Base-by-base conservation (phyloP, 352 stramenopile genomes). In the Phytophthora aleatoria region DNA sequence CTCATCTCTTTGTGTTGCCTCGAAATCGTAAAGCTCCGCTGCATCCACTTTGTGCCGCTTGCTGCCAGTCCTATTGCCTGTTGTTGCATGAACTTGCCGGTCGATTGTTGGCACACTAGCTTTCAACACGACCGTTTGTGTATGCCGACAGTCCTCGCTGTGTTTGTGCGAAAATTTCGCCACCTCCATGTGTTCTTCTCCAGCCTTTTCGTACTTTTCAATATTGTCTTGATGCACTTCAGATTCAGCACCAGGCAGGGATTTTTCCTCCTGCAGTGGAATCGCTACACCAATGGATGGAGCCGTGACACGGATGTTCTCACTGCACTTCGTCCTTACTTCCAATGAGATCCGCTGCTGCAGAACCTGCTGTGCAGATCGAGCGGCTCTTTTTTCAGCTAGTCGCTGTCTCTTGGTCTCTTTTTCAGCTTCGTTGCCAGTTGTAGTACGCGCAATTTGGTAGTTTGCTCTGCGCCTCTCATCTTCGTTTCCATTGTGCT, bases 401-500 rank as follows among this genome's bases (percentile, higher is more conserved):
- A 47, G 26, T 38, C 13, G 35, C 12, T 45, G 31, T 77, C 10
- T 57, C 33, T 39, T 57, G 43, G 45, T 27, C 5, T 38, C 43
- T 38, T 73, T 71, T 15, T 11, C 27, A 6, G 35, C 26, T 44
- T 57, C 41, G 12, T 64, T 26, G 3, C 44, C 50, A 8, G 83
- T 51, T 7, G 78, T 69, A 1, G 78, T 88, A 12, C 82, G 76
- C 13, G 78, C 76, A 20, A 20, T 20, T 20, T 20, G 20, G 20
- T 20, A 1, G 20, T 92, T 92, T 47, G 76, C 83, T 9, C 79
- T 67, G 0, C 81, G 77, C 61, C 84, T 88, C 26, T 51, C 26
- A 24, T 36, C 30, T 27, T 53, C 42, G 35, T 10, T 8, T 16
- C 15, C 8, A 12, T 47, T 12, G 6, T 39, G 12, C 16, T 42